phyloP scores from a whole-genome alignment of 306 rosid genomes.

The Comarum palustre region DNA sequence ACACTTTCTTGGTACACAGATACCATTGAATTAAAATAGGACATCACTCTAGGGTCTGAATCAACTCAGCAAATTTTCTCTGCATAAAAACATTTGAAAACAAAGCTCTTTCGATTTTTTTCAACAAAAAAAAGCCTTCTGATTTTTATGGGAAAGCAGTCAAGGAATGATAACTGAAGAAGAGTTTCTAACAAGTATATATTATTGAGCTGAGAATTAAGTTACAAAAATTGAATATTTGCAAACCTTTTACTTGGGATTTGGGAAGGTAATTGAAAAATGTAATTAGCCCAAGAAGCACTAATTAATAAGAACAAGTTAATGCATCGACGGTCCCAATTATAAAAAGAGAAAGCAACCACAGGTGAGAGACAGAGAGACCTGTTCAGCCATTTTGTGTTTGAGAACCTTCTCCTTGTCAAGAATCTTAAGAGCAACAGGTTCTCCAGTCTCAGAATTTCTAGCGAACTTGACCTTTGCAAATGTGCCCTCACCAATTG shows the following conservation, averaged over 20 bases:
- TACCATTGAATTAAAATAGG: background rate
- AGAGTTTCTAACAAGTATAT: background rate
- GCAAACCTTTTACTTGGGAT: background rate
- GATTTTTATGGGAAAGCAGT: background rate
- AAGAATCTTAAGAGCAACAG: slow-evolving; percentile 86
- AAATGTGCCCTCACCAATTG: slow-evolving; percentile 96
- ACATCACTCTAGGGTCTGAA: background rate
- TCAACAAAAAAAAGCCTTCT: background rate
- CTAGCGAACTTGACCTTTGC: slow-evolving; percentile 92
- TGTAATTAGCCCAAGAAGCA: background rate
- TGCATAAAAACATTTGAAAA: background rate
- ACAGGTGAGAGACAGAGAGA: slow-evolving; percentile 9
- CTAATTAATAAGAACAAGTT: background rate
- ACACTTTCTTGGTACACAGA: background rate
- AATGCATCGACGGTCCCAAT: background rate
- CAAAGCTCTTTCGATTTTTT: background rate
- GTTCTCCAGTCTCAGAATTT: slow-evolving; percentile 69
- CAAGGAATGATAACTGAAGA: background rate
- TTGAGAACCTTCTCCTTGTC: slow-evolving; percentile 97
- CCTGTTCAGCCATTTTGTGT: slow-evolving; percentile 99
- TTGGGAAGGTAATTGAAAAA: background rate
- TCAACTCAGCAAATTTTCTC: background rate
- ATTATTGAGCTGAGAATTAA: background rate
- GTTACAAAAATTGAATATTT: background rate
- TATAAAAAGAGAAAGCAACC: background rate